Percentiles rank a stretch among this genome's conserved stretches.
Evolutionary conservation across 108 stramenopile species (phyloP).

Genomic region (Nitzschia palea): DNA sequence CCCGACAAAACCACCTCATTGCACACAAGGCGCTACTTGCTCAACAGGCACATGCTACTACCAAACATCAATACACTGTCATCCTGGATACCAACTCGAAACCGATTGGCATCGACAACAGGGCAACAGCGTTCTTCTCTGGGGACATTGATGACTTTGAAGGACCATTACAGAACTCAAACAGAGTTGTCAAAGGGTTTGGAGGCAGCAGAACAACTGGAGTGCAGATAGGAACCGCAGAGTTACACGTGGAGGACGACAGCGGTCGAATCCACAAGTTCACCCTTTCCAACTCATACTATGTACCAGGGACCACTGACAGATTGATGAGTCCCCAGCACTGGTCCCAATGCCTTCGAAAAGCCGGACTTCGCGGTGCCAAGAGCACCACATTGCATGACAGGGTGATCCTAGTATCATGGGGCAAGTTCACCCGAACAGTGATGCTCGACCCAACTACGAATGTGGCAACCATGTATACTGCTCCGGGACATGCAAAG

Average conservation of each 20-base stretch:
- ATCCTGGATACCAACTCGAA: not conserved
- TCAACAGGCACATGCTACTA: too few species aligned
- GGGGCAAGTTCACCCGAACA: not conserved
- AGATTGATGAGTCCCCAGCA: conserved; percentile 36
- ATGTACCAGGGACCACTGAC: conserved; percentile 14
- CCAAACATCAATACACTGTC: not conserved
- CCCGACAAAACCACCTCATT: too few species aligned
- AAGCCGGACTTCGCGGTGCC: not conserved
- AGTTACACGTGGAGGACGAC: conserved; percentile 37
- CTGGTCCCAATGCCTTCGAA: conserved; percentile 30
- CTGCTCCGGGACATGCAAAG: not conserved
- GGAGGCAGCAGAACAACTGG: not conserved
- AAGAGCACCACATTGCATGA: not conserved
- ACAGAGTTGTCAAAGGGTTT: conserved; percentile 6
- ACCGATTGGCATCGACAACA: not conserved
- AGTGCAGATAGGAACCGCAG: not conserved
- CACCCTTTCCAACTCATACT: conserved; percentile 36
- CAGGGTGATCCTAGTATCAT: not conserved
- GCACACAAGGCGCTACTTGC: too few species aligned
- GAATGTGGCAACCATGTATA: not conserved
- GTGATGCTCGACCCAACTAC: not conserved
- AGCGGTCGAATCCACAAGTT: conserved; percentile 16
- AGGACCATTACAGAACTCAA: not conserved
- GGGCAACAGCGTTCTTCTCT: not conserved
- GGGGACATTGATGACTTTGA: not conserved